Base-by-base conservation (phyloP, 2,329 filamentous ascomycete genomes). In the Fusarium sp. region DNA sequence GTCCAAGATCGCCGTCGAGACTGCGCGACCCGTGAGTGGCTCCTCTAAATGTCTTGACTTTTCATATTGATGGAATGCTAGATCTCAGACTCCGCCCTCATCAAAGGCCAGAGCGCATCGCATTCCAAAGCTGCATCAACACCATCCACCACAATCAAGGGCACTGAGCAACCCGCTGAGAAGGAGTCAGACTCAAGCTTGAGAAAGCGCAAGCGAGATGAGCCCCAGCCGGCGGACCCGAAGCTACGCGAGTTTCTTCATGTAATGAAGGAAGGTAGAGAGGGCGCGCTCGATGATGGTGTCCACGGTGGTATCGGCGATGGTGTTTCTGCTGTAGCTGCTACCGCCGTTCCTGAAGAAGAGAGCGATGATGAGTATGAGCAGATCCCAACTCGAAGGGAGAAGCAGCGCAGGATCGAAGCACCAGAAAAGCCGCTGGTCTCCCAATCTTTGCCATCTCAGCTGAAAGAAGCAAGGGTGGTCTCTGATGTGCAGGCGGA, bases 1-100 rank as follows among this genome's bases (percentile, higher is more conserved):
- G 93, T 97, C 95, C 63, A 97, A 92, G 84, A 94, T 99, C 77
- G 88, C 87, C 33, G 96, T 98, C 69, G 95, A 98, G 83, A 84
- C 96, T 78, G 96, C 96, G 61, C 91, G 89, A 80, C 92, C 96
- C 66, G 92, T 97, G 80, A 78, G 86, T 79, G 42, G 52, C 45
- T 59, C 49, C 53, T 55, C 40, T 53, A 42, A 44, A 56, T 73
- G 57, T 71, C 74, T 73, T 46, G 64, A 68, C 60, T 56, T 61
- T 41, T 44, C 59, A 63, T 77, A 59, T 79, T 82, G 64, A 82
- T 76, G 81, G 80, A 82, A 82, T 82, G 79, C 53, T 74, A 83
- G 81, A 83, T 83, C 76, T 81, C 83, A 77, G 85, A 88, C 78
- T 80, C 82, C 57, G 77, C 81, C 49, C 79, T 78, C 70, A 66